Evolutionary conservation across 495 filamentous ascomycete species (phyloP).

Genomic region (Penicillium desertorum): DNA sequence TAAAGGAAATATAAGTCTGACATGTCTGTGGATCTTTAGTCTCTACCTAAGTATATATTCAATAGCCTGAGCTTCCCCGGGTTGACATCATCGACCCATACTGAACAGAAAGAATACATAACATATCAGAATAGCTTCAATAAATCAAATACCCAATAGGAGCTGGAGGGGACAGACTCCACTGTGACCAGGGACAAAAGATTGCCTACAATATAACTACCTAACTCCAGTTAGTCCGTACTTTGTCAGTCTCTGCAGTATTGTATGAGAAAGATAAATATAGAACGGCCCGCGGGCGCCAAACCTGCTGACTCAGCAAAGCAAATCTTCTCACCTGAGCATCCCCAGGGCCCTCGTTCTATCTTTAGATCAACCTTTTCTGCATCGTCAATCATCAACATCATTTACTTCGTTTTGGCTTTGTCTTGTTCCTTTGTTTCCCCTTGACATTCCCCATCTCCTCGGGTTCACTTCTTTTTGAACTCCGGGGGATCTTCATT

Average conservation of each 20-base stretch:
- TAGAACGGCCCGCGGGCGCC: constrained; percentile 16
- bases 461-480: constrained; percentile 10
- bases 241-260: no score
- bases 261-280: neutral
- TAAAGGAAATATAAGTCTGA: neutral
- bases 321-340: constrained; percentile 3
- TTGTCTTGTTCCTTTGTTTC: constrained; percentile 1
- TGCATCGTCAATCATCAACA: constrained; percentile 33
- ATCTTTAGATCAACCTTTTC: constrained; percentile 37
- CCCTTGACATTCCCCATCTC: constrained; percentile 1
- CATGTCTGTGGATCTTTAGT: neutral
- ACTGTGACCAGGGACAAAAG: constrained; percentile 8
- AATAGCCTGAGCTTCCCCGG: constrained; percentile 2
- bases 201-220: no score
- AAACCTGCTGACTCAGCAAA: constrained; percentile 13
- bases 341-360: constrained; percentile 20
- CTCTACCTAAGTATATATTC: no score
- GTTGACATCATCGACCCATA: constrained; percentile 10
- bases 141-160: neutral
- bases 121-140: neutral
- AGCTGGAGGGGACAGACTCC: neutral
- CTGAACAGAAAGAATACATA: neutral
- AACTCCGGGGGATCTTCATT: constrained; percentile 9
- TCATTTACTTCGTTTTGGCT: constrained; percentile 17
- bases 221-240: neutral